Percentiles rank a stretch among this genome's conserved stretches.
Evolutionary conservation across 768 basidiomycete species (phyloP).

Genomic region (Kwoniella europaea): DNA sequence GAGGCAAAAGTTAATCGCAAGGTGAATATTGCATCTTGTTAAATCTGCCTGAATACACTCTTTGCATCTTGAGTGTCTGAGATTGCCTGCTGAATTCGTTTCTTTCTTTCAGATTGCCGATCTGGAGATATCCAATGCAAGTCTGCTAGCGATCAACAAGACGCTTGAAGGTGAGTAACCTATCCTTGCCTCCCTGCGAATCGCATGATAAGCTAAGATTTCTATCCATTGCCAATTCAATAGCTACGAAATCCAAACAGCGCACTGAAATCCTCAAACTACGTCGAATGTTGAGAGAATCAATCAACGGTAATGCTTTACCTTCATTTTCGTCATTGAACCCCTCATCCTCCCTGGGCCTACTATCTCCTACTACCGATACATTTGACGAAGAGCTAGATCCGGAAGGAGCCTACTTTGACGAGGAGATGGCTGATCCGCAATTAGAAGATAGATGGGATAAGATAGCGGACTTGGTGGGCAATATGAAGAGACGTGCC

Average conservation of each 20-base stretch:
- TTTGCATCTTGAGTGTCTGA: background rate
- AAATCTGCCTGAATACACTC: background rate
- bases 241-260: slow-evolving; percentile 49
- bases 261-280: slow-evolving; percentile 47
- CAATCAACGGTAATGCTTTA: slow-evolving; percentile 19
- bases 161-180: slow-evolving; percentile 48
- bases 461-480: slow-evolving; percentile 33
- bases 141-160: slow-evolving; percentile 54
- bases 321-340: slow-evolving; percentile 3
- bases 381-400: slow-evolving; percentile 13
- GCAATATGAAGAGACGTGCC: slow-evolving; percentile 35
- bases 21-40: slow-evolving; percentile 7
- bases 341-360: slow-evolving; percentile 4
- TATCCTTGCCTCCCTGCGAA: background rate
- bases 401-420: slow-evolving; percentile 21
- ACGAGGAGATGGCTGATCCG: slow-evolving; percentile 33
- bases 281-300: slow-evolving; percentile 43
- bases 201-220: background rate
- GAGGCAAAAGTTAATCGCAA: slow-evolving; percentile 47
- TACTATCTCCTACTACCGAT: slow-evolving; percentile 22
- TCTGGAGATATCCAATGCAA: slow-evolving; percentile 55
- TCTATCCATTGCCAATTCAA: too few relatives aligned
- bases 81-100: background rate
- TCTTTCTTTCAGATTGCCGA: slow-evolving; percentile 48
- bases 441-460: slow-evolving; percentile 46